These are phyloP conservation scores for Fusarium irregulare DNA, from an alignment of 2,329 filamentous ascomycete species.

Conservation along the genomic window DNA sequence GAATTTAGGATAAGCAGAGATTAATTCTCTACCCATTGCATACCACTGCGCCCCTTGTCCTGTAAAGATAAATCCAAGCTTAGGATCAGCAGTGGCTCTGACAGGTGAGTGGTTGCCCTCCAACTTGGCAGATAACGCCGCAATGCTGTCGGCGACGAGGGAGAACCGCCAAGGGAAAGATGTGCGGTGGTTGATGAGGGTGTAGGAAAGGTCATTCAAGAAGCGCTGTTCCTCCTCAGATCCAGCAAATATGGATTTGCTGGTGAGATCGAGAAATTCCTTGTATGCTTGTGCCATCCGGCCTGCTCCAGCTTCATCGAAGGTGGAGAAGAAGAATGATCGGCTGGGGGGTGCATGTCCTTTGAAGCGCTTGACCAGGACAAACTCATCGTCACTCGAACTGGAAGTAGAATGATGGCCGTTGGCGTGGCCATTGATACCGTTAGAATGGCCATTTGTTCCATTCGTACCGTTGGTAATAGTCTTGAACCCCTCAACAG, in stretches of 20 bases:
- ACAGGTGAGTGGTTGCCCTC: background rate
- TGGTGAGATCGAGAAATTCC: background rate
- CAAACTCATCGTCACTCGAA: no score
- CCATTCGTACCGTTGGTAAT: background rate
- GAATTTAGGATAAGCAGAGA: constrained; percentile 1
- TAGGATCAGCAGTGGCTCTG: background rate
- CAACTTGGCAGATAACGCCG: background rate
- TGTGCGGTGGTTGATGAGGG: constrained; percentile 11
- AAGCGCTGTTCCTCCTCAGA: background rate
- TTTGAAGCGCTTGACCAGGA: no score
- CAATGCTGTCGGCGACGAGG: background rate
- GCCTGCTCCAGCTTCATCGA: constrained; percentile 4
- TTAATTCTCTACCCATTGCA: constrained; percentile 22
- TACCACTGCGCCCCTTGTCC: constrained; percentile 31
- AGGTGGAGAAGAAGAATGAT: constrained; percentile 7
- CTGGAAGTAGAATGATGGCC: background rate
- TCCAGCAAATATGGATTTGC: background rate
- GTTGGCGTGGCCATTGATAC: background rate
- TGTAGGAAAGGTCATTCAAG: constrained; percentile 7
- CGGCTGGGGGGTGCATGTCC: no score
- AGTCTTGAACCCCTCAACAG: background rate
- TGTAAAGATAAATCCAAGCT: constrained; percentile 25
- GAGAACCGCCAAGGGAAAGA: constrained; percentile 7
- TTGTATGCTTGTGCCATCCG: constrained; percentile 1
- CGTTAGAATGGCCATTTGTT: background rate